These are phyloP conservation scores for Eucalyptus albens DNA, from an alignment of 345 rosid species.

Conservation along the genomic window DNA sequence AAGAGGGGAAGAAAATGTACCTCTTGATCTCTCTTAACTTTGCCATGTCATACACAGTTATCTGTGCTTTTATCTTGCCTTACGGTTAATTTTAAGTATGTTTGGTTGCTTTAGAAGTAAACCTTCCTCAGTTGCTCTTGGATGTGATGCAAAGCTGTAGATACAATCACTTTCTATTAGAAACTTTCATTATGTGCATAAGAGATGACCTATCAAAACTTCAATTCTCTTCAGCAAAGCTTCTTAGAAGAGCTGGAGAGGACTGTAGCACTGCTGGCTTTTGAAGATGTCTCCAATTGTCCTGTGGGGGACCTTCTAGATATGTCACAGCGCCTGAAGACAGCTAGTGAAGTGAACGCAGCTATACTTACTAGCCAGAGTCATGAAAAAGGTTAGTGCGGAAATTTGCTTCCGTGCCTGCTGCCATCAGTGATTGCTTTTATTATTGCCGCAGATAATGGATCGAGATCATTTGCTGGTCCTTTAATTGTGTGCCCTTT, in stretches of 20 bases:
- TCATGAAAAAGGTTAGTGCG: slow-evolving; percentile 69
- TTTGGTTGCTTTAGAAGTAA: background rate
- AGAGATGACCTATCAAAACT: background rate
- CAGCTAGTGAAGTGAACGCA: slow-evolving; percentile 94
- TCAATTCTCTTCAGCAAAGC: slow-evolving; percentile 37
- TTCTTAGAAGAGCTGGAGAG: slow-evolving; percentile 94
- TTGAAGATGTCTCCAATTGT: slow-evolving; percentile 78
- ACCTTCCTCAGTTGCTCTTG: background rate
- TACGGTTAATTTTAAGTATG: background rate
- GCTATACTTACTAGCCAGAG: slow-evolving; percentile 98
- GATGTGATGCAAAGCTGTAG: background rate
- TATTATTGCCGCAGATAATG: background rate
- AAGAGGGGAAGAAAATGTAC: slow-evolving; percentile 91
- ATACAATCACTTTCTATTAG: background rate
- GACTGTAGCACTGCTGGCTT: slow-evolving; percentile 84
- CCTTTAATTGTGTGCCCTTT: background rate
- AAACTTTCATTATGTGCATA: background rate
- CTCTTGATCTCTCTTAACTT: background rate
- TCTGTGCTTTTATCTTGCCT: background rate
- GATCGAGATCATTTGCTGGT: background rate
- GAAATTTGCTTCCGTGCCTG: background rate
- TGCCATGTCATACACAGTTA: background rate
- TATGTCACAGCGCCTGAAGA: slow-evolving; percentile 86
- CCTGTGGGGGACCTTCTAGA: slow-evolving; percentile 88
- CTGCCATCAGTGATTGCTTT: background rate